Base-by-base conservation (phyloP, 345 rosid genomes). In the Eucalyptus globulus region DNA sequence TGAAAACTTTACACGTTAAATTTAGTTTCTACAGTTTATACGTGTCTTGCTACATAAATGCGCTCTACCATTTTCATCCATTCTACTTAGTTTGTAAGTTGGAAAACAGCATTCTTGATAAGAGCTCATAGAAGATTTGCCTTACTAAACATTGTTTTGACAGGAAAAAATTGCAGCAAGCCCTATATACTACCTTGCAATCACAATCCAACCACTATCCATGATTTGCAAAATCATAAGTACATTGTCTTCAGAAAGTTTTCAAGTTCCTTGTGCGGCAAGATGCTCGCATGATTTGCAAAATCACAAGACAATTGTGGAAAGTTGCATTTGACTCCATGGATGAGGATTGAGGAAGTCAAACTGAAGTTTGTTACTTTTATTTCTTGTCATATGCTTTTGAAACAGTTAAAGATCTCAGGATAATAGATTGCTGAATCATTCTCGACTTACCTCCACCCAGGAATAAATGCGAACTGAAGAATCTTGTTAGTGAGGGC, bases 1-100 rank as follows among this genome's bases (percentile, higher is more conserved):
- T 31, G 43, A 69, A 31, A 16, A 31, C 2, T 31, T 16, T 0
- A 31, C 1, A 67, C 12, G 43, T 67, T n/a, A 0, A 1, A 16
- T 67, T 16, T 1, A 16, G 40, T 67, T 0, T 67, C 80, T 16
- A 67, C 17, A 67, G 22, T 67, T 67, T 43, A 40, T 37, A 37
- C 40, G 40, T 37, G 40, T 37, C 40, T 37, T 37, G 40, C 40
- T 37, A 37, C 40, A 37, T 37, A 37, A 37, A 37, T 40, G 40
- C 40, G 5, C 40, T 40, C 40, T 4, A 40, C 40, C 40, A 40
- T 40, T 4, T 4, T 40, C 40, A 37, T 29, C 40, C 69, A 8
- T 67, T 67, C 40, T 15, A 1, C 1, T 31, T 6, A 67, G 40
- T 67, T n/a, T n/a, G 4, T 0, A 67, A 67, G 80, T 31, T 67